Conservation (phyloP, 805 yeast species). For the Kodamaea neixiangensis region DNA sequence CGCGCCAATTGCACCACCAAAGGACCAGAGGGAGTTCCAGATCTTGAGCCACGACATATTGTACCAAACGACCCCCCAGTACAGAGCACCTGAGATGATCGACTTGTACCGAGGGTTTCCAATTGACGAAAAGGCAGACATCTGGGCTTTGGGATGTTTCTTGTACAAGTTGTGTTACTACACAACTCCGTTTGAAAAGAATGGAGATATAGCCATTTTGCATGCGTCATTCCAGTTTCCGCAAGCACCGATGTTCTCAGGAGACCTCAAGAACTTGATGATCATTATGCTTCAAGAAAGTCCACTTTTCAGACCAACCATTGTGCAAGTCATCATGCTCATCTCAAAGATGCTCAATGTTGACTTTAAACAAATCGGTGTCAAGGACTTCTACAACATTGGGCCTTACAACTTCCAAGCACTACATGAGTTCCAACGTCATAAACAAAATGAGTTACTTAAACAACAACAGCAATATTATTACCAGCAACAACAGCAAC, state of each 20-base stretch:
- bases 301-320: slow-evolving; percentile 81
- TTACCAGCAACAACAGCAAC: slow-evolving; percentile 33
- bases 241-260: slow-evolving; percentile 64
- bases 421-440: slow-evolving; percentile 51
- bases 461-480: slow-evolving; percentile 42
- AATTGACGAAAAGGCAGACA: slow-evolving; percentile 88
- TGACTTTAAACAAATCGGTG: slow-evolving; percentile 29
- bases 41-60: slow-evolving; percentile 80
- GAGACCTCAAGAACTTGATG: slow-evolving; percentile 71
- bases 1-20: slow-evolving; percentile 69
- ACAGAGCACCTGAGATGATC: slow-evolving; percentile 94
- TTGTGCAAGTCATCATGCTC: slow-evolving; percentile 74
- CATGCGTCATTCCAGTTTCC: slow-evolving; percentile 84
- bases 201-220: slow-evolving; percentile 80
- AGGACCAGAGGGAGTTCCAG: slow-evolving; percentile 70
- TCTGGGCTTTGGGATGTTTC: slow-evolving; percentile 96
- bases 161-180: slow-evolving; percentile 88
- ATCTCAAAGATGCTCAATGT: slow-evolving; percentile 51
- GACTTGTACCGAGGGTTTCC: slow-evolving; percentile 82
- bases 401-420: slow-evolving; percentile 62
- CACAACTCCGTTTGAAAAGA: slow-evolving; percentile 93
- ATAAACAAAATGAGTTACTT: slow-evolving; percentile 34
- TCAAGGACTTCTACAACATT: slow-evolving; percentile 47
- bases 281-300: slow-evolving; percentile 80
- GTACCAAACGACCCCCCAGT: slow-evolving; percentile 93